Evolutionary conservation across 352 stramenopile species (phyloP), one percentile per base, ranked within the genome.

Genomic region (Pythium volutum): DNA sequence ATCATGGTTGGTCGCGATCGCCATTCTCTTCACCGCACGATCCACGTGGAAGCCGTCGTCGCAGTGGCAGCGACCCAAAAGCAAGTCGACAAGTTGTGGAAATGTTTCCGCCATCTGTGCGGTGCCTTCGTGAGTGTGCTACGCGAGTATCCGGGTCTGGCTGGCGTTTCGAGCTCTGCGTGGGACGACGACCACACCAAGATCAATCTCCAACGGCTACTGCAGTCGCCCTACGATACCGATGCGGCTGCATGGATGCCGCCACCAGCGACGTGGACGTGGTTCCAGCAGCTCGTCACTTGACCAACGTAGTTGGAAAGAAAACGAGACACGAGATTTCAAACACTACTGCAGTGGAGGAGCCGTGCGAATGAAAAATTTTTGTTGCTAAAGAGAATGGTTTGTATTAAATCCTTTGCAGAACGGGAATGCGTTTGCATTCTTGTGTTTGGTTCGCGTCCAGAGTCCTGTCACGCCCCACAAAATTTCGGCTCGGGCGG

Each of bases 21-120:
- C 8, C 10, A 15, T 7, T 50, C 29, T 22, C 43, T 55, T 10
- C 29, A 55, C 11, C 55, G n/a, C 7, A 63, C 47, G 25, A 20
- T 63, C 22, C 23, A 51, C 5, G 18, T 63, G 7, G 56, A 63
- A 51, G 56, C 56, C 4, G 26, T 63, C 8, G 31, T 46, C 8
- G 46, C 56, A 0, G 29, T 31, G 9, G 27, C 45, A 14, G 47
- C 46, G 15, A 42, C 22, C 11, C 36, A 5, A n/a, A 8, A 43
- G 15, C n/a, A 51, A 23, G 25, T 10, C 6, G 10, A 29, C 10
- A 10, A 47, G 20, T 20, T 62, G 16, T 63, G 56, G 56, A 15
- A 11, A 7, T 33, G 14, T 3, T 63, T 63, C 16, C 33, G 25
- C 1, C 15, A 41, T 8, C 15, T 56, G 11, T 20, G 18, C 5